phyloP scores from a whole-genome alignment of 2,329 filamentous ascomycete species.

The Cladophialophora yegresii region DNA sequence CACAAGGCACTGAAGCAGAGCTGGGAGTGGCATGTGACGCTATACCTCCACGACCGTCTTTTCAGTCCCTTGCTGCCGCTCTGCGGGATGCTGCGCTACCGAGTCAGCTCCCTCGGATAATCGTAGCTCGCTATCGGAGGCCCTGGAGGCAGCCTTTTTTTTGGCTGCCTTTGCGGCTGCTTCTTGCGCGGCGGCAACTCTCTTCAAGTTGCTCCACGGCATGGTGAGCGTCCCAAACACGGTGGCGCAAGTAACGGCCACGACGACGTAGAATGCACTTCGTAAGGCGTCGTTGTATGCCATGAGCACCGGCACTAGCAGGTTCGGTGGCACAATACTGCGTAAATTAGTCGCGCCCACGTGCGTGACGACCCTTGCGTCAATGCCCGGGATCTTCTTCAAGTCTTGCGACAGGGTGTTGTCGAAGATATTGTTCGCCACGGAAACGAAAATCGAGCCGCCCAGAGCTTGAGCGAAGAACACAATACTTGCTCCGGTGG shows the following conservation, averaged over 20 bases:
- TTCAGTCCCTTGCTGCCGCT: not conserved
- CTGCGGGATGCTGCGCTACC: not conserved
- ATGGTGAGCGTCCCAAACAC: slow-evolving; percentile 59
- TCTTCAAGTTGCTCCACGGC: slow-evolving; percentile 69
- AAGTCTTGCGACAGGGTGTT: slow-evolving; percentile 28
- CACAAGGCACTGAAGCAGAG: not conserved
- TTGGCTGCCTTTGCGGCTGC: slow-evolving; percentile 20
- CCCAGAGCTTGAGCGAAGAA: slow-evolving; percentile 36
- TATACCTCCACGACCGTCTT: not conserved
- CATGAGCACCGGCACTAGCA: slow-evolving; percentile 56
- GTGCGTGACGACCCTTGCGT: slow-evolving; percentile 24
- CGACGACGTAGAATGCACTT: slow-evolving; percentile 61
- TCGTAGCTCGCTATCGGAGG: slow-evolving; percentile 1
- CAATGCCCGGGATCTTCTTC: slow-evolving; percentile 26
- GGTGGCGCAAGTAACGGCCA: slow-evolving; percentile 57
- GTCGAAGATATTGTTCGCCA: slow-evolving; percentile 37
- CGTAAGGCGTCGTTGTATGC: slow-evolving; percentile 67
- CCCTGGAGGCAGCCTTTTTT: not conserved
- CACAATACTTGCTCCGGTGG: slow-evolving; percentile 35
- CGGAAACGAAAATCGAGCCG: slow-evolving; percentile 34
- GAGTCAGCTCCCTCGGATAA: slow-evolving; percentile 1
- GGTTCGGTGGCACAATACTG: slow-evolving; percentile 53
- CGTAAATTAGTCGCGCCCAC: slow-evolving; percentile 48
- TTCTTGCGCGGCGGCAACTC: slow-evolving; percentile 34
- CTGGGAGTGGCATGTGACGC: no score